A percentile compares a stretch with the other conserved stretches of the same genome.
Conservation (phyloP, 768 basidiomycete genomes). For the Mycena amicta region DNA sequence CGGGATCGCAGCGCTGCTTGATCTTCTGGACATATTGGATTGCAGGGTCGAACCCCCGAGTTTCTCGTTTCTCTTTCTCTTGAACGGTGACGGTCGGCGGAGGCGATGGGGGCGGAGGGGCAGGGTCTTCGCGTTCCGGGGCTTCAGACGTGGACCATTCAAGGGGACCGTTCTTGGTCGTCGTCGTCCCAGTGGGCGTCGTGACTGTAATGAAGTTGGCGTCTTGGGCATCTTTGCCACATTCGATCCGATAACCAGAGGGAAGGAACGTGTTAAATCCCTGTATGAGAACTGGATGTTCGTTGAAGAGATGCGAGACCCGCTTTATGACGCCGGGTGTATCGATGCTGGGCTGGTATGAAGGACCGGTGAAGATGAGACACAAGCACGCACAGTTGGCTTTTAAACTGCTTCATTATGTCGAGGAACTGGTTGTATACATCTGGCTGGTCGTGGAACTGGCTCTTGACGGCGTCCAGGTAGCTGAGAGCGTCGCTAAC, state of each 20-base stretch:
- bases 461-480: constrained; percentile 88
- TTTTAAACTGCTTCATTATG: constrained; percentile 99
- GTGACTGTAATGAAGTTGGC: constrained; percentile 74
- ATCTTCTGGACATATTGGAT: constrained; percentile 97
- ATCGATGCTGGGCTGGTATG: too few species aligned
- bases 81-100: constrained; percentile 1
- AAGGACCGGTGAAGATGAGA: too few species aligned
- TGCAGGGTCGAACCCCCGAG: constrained; percentile 66
- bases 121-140: not conserved
- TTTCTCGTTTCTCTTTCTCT: constrained; percentile 1
- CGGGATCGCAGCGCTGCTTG: constrained; percentile 89
- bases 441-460: constrained; percentile 90
- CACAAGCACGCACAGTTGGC: too few species aligned
- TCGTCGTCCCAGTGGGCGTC: constrained; percentile 68
- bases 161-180: constrained; percentile 45
- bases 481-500: constrained; percentile 94
- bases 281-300: constrained; percentile 88
- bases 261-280: constrained; percentile 99
- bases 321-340: constrained; percentile 97
- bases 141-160: constrained; percentile 30
- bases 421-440: constrained; percentile 94
- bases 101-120: not conserved
- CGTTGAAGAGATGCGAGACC: constrained; percentile 90
- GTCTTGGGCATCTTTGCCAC: constrained; percentile 63
- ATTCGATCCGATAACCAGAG: constrained; percentile 91